These are phyloP conservation scores for Trichoderma atroviride DNA, from an alignment of 2,329 filamentous ascomycete genomes.

Conservation along the genomic window DNA sequence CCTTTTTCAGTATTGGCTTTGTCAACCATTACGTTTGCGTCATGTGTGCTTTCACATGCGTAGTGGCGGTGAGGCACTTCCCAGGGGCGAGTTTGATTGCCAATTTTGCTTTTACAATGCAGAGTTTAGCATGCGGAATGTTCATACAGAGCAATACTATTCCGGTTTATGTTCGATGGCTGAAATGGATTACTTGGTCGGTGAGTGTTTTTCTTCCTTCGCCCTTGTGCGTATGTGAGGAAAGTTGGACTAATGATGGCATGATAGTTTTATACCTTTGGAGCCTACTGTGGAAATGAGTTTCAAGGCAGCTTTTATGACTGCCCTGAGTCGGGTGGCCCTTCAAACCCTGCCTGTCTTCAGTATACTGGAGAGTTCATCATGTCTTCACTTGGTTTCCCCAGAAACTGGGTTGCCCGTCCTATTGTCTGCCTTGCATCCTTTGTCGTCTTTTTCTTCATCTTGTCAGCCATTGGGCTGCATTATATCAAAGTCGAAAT, in stretches of 20 bases:
- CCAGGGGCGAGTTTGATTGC: constrained; percentile 71
- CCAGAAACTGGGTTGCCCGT: constrained; percentile 65
- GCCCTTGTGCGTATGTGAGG: not conserved
- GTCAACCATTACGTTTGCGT: constrained; percentile 75
- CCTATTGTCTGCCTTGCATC: constrained; percentile 65
- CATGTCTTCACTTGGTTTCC: constrained; percentile 69
- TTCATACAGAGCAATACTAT: constrained; percentile 75
- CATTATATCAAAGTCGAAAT: constrained; percentile 69
- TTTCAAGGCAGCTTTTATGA: constrained; percentile 73
- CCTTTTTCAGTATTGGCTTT: constrained; percentile 69
- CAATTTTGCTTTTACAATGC: constrained; percentile 72
- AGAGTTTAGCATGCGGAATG: constrained; percentile 74
- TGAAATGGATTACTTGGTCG: constrained; percentile 68
- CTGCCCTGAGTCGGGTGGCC: constrained; percentile 66
- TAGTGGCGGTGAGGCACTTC: constrained; percentile 68
- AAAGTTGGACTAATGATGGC: not conserved
- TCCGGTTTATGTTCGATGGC: constrained; percentile 76
- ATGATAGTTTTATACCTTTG: constrained; percentile 67
- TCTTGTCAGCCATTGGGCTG: constrained; percentile 62
- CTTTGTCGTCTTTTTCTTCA: constrained; percentile 66
- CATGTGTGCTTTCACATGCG: constrained; percentile 69
- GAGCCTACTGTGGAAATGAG: constrained; percentile 72
- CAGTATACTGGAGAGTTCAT: constrained; percentile 72
- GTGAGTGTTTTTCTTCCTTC: constrained; percentile 40
- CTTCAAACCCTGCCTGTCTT: constrained; percentile 64